Evolutionary conservation across 768 basidiomycete species (phyloP).

Genomic region (Rhizopogon rudus): DNA sequence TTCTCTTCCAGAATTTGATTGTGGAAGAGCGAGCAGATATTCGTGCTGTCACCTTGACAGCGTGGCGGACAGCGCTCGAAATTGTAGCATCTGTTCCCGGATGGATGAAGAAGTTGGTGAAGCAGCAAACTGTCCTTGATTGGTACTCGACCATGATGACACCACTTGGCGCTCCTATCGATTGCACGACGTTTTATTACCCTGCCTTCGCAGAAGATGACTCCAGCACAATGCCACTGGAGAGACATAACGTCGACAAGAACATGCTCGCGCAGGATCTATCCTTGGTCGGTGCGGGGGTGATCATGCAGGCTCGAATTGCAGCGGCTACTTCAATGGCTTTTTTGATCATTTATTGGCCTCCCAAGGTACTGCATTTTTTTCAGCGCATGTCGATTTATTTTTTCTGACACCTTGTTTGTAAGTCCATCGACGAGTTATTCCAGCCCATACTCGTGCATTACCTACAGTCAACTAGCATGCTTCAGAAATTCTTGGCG

Average conservation of each 20-base stretch:
- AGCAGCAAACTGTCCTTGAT: slow-evolving; percentile 59
- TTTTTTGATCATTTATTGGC: slow-evolving; percentile 63
- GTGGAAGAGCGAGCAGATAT: slow-evolving; percentile 89
- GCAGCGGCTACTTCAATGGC: slow-evolving; percentile 77
- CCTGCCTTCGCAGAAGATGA: slow-evolving; percentile 48
- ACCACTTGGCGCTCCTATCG: slow-evolving; percentile 78
- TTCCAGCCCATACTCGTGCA: slow-evolving; percentile 74
- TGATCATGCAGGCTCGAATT: slow-evolving; percentile 74
- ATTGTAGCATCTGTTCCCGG: slow-evolving; percentile 43
- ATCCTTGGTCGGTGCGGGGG: slow-evolving; percentile 71
- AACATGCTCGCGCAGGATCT: slow-evolving; percentile 90
- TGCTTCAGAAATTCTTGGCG: slow-evolving; percentile 86
- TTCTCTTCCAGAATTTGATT: slow-evolving; percentile 91
- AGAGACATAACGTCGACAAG: slow-evolving; percentile 94
- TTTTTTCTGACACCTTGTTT: background rate
- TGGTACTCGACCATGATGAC: slow-evolving; percentile 92
- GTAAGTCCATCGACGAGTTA: slow-evolving; percentile 49
- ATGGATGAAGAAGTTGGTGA: slow-evolving; percentile 48
- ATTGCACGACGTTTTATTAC: slow-evolving; percentile 63
- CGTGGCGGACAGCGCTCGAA: slow-evolving; percentile 70
- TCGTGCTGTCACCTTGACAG: slow-evolving; percentile 60
- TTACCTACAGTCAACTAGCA: slow-evolving; percentile 83
- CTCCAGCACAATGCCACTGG: slow-evolving; percentile 34
- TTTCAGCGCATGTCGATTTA: background rate
- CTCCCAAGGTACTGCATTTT: slow-evolving; percentile 39